Percentiles rank a stretch among this genome's conserved stretches.
Evolutionary conservation across 352 stramenopile species (phyloP).

Genomic region (Phytophthora hybrid): DNA sequence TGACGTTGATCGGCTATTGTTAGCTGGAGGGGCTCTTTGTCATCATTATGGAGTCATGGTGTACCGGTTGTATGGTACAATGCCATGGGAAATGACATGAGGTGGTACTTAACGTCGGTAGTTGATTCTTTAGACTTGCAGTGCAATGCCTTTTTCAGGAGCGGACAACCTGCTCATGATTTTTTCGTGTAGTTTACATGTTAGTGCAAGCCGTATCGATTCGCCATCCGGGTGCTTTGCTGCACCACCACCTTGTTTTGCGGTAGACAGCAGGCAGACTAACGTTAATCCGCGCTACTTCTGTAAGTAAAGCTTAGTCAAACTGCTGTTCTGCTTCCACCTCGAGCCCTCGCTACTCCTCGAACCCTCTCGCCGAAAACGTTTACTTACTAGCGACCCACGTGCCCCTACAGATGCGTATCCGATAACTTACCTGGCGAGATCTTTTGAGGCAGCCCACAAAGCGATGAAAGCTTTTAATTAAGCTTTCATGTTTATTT

Average conservation of each 20-base stretch:
- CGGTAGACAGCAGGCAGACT: neutral
- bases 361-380: neutral
- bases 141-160: no score
- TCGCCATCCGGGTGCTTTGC: neutral
- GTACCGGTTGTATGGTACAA: neutral
- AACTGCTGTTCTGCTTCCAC: neutral
- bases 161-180: no score
- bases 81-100: neutral
- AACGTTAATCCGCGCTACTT: neutral
- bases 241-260: neutral
- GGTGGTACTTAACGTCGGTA: neutral
- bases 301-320: no score
- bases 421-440: no score
- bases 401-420: no score
- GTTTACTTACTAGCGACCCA: neutral
- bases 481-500: neutral
- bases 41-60: neutral
- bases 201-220: no score
- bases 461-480: no score
- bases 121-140: no score
- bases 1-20: neutral
- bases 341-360: neutral
- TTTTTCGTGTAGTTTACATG: no score
- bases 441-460: no score
- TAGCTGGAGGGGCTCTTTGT: neutral